phyloP scores from a whole-genome alignment of 495 filamentous ascomycete genomes.

The Penicillium psychrofluorescens region DNA sequence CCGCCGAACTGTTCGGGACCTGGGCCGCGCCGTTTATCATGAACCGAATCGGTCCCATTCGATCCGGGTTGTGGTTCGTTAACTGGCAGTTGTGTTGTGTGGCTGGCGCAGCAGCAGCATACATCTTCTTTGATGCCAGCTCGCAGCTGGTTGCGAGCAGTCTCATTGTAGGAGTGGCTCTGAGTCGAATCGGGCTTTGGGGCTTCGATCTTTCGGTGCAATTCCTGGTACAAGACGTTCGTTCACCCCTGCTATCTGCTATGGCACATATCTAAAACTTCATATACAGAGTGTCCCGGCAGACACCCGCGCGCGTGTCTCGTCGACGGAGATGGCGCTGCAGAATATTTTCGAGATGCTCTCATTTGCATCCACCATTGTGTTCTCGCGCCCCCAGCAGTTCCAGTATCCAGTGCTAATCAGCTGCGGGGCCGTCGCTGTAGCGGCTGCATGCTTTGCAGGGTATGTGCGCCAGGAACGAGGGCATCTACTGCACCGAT shows the following conservation, averaged over 20 bases:
- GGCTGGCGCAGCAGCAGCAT: slow-evolving; percentile 28
- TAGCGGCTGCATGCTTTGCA: slow-evolving; percentile 47
- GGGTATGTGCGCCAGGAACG: slow-evolving; percentile 48
- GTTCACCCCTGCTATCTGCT: slow-evolving; percentile 4
- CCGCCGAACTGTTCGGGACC: slow-evolving; percentile 43
- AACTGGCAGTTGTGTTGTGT: slow-evolving; percentile 54
- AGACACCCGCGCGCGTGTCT: slow-evolving; percentile 50
- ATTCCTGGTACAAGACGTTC: slow-evolving; percentile 57
- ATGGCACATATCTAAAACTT: neutral
- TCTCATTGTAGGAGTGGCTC: slow-evolving; percentile 42
- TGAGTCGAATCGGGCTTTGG: slow-evolving; percentile 61
- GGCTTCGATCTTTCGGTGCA: slow-evolving; percentile 63
- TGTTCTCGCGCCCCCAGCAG: slow-evolving; percentile 47
- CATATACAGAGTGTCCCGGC: slow-evolving; percentile 38
- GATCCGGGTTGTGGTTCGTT: slow-evolving; percentile 57
- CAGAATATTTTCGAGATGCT: slow-evolving; percentile 63
- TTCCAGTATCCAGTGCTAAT: slow-evolving; percentile 57
- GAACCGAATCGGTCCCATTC: slow-evolving; percentile 45
- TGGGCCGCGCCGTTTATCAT: slow-evolving; percentile 46
- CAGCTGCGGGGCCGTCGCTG: slow-evolving; percentile 41
- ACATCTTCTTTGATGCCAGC: slow-evolving; percentile 28
- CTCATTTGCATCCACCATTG: slow-evolving; percentile 53
- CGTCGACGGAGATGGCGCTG: slow-evolving; percentile 49
- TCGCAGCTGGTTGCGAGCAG: slow-evolving; percentile 30
- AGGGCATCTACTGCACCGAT: slow-evolving; percentile 55